Evolutionary conservation across 225 moss, liverwort and hornwort species (phyloP), one percentile per base, ranked within the genome.

Genomic region (Antitrichia curtipendula): DNA sequence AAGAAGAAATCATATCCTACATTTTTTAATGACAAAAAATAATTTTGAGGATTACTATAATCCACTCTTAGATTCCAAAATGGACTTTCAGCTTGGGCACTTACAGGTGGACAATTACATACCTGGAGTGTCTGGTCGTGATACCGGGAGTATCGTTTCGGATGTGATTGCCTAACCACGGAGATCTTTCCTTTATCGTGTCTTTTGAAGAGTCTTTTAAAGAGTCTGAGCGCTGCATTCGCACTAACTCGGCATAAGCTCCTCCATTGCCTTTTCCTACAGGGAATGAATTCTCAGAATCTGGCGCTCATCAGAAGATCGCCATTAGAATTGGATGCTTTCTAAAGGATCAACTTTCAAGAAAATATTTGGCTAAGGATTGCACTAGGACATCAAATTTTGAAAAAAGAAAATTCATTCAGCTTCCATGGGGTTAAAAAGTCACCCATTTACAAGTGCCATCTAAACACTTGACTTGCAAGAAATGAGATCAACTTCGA

Each of bases 71-170:
- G 23, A 57, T 75, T 85, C 49, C 25, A 85, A 85, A 85, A 18
- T 53, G 52, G 53, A 63, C 31, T 63, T 62, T 85, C 76, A 85
- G 52, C n/a, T 31, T 50, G 50, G 61, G 16, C 50, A 59, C 49
- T 70, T 59, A 61, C 40, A 50, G 32, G 45, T 82, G 69, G 59
- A 70, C 16, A 80, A 59, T 45, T 57, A 89, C 68, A 21, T 78
- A 91, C 93, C 93, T 93, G 80, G 93, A 93, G 85, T 93, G 88
- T 50, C 92, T 84, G 50, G 90, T 93, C 64, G 89, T 91, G 81
- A 91, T 92, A 78, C 49, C 23, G 41, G 82, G 88, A 84, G 88
- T 88, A 83, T 88, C 89, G 34, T 78, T 86, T 78, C 53, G 85
- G 62, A 90, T 78, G 41, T 83, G 75, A 75, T 85, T 70, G 75